Conservation (phyloP, 2,329 filamentous ascomycete genomes). For the Verticillium isaacii region DNA sequence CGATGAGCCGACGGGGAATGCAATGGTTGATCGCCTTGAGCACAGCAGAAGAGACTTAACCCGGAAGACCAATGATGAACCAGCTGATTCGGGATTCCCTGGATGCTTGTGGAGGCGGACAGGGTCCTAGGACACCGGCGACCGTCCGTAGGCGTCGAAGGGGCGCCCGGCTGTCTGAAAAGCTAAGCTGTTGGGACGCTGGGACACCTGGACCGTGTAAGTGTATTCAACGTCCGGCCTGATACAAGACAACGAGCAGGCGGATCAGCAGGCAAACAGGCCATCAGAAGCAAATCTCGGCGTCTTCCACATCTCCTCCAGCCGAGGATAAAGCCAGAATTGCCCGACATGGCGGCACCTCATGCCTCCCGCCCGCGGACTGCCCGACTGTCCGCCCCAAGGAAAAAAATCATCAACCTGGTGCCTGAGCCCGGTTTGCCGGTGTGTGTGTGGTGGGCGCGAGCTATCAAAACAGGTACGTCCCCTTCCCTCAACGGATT, state of each 20-base stretch:
- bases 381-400: background rate
- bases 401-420: background rate
- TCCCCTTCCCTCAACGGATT: conserved; percentile 2
- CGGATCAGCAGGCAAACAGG: background rate
- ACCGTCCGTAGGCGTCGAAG: background rate
- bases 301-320: background rate
- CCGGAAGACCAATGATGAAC: background rate
- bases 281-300: background rate
- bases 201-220: background rate
- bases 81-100: background rate
- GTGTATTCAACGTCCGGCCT: background rate
- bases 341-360: background rate
- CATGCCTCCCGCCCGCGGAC: background rate
- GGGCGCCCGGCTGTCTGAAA: background rate
- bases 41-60: background rate
- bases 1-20: background rate
- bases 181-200: background rate
- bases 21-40: background rate
- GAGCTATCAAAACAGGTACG: background rate
- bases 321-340: background rate
- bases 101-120: background rate
- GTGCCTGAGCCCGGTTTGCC: background rate
- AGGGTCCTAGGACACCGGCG: background rate
- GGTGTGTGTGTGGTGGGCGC: background rate
- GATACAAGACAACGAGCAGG: background rate